These are phyloP conservation scores for Cucumis melo DNA, from an alignment of 306 rosid species.

Conservation along the genomic window DNA sequence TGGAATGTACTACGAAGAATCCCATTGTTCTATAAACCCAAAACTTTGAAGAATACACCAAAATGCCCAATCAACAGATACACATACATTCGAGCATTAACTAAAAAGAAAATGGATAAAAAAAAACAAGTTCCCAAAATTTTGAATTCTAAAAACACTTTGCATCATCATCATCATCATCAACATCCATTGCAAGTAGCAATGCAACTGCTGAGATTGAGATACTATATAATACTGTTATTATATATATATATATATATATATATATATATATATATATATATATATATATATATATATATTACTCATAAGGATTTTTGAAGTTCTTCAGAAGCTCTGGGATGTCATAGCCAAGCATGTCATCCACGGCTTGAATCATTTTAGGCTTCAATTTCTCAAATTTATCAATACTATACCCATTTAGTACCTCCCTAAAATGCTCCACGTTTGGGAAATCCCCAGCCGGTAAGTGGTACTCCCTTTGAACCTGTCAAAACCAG, in stretches of 20 bases:
- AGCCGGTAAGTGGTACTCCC: constrained; percentile 30
- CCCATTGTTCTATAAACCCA: neutral
- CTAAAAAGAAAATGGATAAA: neutral
- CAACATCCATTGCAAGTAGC: neutral
- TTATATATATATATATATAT: too few species aligned
- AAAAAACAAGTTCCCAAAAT: neutral
- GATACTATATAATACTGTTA: neutral
- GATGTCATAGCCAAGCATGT: constrained; percentile 38
- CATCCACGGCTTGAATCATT: constrained; percentile 39
- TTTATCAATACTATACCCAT: constrained; percentile 26
- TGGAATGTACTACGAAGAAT: neutral
- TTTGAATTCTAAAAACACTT: neutral
- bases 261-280: too few species aligned
- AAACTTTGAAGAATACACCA: neutral
- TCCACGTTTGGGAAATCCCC: constrained; percentile 38
- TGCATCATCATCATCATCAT: neutral
- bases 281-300: too few species aligned
- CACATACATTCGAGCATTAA: constrained; percentile 2
- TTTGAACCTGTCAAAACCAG: constrained; percentile 19
- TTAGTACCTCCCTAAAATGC: constrained; percentile 27
- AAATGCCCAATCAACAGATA: neutral
- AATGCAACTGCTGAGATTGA: neutral
- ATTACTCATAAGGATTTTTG: constrained; percentile 30
- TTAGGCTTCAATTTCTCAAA: constrained; percentile 39
- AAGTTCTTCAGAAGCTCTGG: constrained; percentile 36